Percentiles rank a stretch among this genome's conserved stretches.
Conservation (phyloP, 768 basidiomycete species). For the Trametes coccinea region DNA sequence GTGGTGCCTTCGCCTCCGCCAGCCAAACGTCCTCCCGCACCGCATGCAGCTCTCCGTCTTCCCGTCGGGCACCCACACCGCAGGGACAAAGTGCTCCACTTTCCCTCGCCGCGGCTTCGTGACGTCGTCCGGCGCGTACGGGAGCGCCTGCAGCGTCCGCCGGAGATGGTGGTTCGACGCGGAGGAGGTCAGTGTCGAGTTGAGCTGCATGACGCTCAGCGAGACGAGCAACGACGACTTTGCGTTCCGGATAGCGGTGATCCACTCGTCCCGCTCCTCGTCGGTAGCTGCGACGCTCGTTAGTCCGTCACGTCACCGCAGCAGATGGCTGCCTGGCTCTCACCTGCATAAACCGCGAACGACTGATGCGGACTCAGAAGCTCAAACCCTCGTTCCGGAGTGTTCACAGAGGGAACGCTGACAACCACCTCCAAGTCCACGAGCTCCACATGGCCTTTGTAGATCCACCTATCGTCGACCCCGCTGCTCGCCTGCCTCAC, state of each 20-base stretch:
- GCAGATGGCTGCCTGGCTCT: conserved; percentile 19
- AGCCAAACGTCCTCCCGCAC: conserved; percentile 74
- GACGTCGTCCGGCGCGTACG: conserved; percentile 52
- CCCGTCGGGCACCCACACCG: conserved; percentile 90
- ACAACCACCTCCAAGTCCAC: conserved; percentile 79
- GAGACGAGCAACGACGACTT: conserved; percentile 71
- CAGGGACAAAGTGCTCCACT: conserved; percentile 85
- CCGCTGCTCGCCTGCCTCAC: conserved; percentile 35
- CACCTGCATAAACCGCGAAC: conserved; percentile 74
- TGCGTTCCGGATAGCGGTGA: conserved; percentile 62
- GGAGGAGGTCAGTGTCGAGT: conserved; percentile 81
- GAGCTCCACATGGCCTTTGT: conserved; percentile 66
- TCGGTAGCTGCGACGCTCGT: conserved; percentile 44
- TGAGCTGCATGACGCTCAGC: conserved; percentile 69
- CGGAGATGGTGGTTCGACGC: conserved; percentile 75
- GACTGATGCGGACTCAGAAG: conserved; percentile 75
- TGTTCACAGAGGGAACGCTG: conserved; percentile 38
- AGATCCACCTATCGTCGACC: conserved; percentile 69
- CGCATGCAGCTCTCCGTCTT: conserved; percentile 85
- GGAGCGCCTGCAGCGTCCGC: conserved; percentile 69
- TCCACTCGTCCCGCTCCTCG: conserved; percentile 66
- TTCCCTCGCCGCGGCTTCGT: conserved; percentile 44
- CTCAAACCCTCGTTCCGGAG: conserved; percentile 64
- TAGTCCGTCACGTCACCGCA: neutral
- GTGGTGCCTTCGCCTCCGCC: conserved; percentile 80